phyloP scores from a whole-genome alignment of 441 rosid genomes.

The Adansonia gregorii region DNA sequence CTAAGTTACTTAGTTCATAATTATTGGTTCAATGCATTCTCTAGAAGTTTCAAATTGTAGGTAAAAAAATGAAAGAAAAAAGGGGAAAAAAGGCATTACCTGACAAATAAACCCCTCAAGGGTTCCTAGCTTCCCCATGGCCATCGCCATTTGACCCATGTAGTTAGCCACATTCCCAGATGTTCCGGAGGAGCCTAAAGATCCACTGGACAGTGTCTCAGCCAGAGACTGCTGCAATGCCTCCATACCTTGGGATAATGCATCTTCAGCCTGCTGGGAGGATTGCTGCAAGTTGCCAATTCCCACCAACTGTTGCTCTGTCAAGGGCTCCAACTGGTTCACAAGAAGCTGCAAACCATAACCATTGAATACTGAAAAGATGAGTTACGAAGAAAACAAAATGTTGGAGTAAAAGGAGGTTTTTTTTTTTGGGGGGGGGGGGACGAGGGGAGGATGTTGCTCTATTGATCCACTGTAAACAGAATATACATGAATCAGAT shows the following conservation, averaged over 20 bases:
- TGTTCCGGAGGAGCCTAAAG: conserved; percentile 82
- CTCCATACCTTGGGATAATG: conserved; percentile 98
- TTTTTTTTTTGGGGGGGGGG: too few relatives aligned
- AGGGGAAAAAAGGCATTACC: conserved; percentile 41
- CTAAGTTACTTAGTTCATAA: neutral
- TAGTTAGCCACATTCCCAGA: conserved; percentile 95
- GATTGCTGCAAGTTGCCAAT: conserved; percentile 86
- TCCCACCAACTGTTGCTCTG: conserved; percentile 83
- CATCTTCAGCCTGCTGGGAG: conserved; percentile 98
- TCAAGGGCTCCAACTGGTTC: conserved; percentile 85
- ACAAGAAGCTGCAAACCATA: conserved; percentile 71
- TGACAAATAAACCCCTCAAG: conserved; percentile 90
- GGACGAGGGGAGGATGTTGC: neutral
- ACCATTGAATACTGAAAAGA: conserved; percentile 21
- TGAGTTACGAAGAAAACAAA: neutral
- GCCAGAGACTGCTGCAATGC: conserved; percentile 90
- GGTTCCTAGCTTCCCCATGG: conserved; percentile 96
- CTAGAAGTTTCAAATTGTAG: neutral
- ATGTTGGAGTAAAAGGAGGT: neutral
- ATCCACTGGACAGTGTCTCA: conserved; percentile 82
- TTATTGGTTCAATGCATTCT: neutral
- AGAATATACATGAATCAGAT: neutral
- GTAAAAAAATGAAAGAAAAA: conserved; percentile 2
- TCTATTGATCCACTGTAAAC: neutral
- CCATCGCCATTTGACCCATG: conserved; percentile 99